Evolutionary conservation across 106 monocot genomes (phyloP), one percentile per base, ranked within the genome.

Genomic region (Allium fistulosum): DNA sequence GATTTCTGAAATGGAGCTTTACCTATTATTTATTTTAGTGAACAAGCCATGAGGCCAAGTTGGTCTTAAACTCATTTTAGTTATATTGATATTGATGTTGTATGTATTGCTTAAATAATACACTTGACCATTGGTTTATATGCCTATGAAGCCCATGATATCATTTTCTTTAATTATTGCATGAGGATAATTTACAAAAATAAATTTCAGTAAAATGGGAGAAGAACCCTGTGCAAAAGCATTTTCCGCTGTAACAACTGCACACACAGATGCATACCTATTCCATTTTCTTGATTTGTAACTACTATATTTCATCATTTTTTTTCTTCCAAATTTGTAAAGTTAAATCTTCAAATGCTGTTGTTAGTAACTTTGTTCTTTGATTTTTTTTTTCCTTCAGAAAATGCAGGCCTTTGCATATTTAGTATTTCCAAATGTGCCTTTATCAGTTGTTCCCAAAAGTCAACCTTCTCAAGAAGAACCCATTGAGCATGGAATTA

Each of bases 381-480:
- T 11, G 47, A 11, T 26, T 17, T 26, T 52, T 12, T 4, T 26
- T 52, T 6, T 22, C 22, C 17, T 47, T 56, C 93, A 93, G 99
- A 77, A 93, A 73, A 53, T 90, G 68, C 77, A 85, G 72, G 90
- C 89, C n/a, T 79, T 85, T 79, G 75, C 85, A 18, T 72, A 80
- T 74, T 68, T 99, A 71, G 93, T 78, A 9, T 93, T 93, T 78
- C 93, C 90, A 51, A 93, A 99, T 67, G 73, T 78, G 27, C 79
- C 84, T 55, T 47, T 76, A 5, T 81, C 84, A 10, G 86, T 85
- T 37, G 48, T 80, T 57, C 80, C 84, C 57, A 74, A 80, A 68
- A 57, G 48, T 58, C 51, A 70, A 46, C 65, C 74, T 26, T 63
- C 76, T 55, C 86, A 82, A 61, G 67, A 67, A 52, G 82, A 85